Percentiles rank a stretch among this genome's conserved stretches.
Evolutionary conservation across 306 rosid species (phyloP).

Genomic region (Chamaecrista fasciculata): DNA sequence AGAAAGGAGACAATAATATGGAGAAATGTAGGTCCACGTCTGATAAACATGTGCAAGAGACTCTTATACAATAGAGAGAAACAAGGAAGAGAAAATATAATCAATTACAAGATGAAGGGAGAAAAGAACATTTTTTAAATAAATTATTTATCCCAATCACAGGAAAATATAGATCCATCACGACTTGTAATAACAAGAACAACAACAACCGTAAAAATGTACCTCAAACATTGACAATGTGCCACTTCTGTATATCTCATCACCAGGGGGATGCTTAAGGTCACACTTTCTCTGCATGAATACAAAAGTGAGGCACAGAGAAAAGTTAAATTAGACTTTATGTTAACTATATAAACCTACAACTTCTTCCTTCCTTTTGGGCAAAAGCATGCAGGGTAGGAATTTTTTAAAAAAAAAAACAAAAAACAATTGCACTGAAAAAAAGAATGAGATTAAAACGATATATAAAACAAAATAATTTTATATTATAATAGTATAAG

Average conservation of each 20-base stretch:
- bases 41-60: neutral
- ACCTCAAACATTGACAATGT: constrained; percentile 99
- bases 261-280: constrained; percentile 99
- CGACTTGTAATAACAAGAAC: neutral
- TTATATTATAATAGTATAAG: neutral
- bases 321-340: neutral
- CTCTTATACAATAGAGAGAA: neutral
- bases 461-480: too few species aligned
- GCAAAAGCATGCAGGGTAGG: neutral
- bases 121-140: neutral
- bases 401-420: neutral
- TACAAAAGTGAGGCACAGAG: constrained; percentile 16
- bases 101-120: neutral
- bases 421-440: too few species aligned
- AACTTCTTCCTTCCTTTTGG: neutral
- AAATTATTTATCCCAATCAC: neutral
- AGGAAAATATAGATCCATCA: neutral
- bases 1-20: neutral
- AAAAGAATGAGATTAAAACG: too few species aligned
- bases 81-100: neutral
- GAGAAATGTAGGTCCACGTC: neutral
- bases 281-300: constrained; percentile 86
- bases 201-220: constrained; percentile 6
- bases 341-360: constrained; percentile 10
- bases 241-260: constrained; percentile 94